Evolutionary conservation across 495 filamentous ascomycete species (phyloP), one percentile per base, ranked within the genome.

Genomic region (Neurospora sp.): DNA sequence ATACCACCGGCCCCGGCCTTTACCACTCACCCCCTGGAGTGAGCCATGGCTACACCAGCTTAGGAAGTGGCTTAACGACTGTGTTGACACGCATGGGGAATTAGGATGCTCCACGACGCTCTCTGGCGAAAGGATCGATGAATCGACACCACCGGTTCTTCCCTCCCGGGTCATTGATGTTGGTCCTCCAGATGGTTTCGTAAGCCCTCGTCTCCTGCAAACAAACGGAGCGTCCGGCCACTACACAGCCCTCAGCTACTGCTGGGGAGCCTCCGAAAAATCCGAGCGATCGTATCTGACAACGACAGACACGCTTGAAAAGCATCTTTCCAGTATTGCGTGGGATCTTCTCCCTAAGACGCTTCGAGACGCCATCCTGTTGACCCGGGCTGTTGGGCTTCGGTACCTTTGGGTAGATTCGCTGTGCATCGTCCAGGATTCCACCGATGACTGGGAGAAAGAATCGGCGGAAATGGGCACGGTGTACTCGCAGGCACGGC

Each of bases 141-240:
- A n/a, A n/a, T n/a, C n/a, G n/a, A n/a, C n/a, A n/a, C n/a, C n/a
- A n/a, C n/a, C n/a, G n/a, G n/a, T n/a, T n/a, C n/a, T n/a, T n/a
- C n/a, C n/a, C n/a, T n/a, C n/a, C n/a, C n/a, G n/a, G n/a, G 23
- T 62, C 3, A 62, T 62, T 12, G 54, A 62, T 2, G 54, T 62
- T 9, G 54, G 54, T 12, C 0, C 23, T 0, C 54, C 2, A 12
- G 1, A 1, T 1, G 6, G 54, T 12, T 16, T 1, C 1, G 27
- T 0, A 0, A 3, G 3, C 1, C 0, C 23, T 0, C 54, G 23
- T 16, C 23, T 62, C 1, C 0, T 62, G 54, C 5, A 62, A 16
- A 4, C 54, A 1, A 16, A 62, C 1, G 54, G 54, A 0, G 0
- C 3, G 2, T 23, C 12, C 0, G 54, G 2, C 1, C 1, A 62